A percentile compares a stretch with the other conserved stretches of the same genome.
These are phyloP conservation scores for Kuraishia molischiana DNA, from an alignment of 805 yeast species.

Conservation along the genomic window DNA sequence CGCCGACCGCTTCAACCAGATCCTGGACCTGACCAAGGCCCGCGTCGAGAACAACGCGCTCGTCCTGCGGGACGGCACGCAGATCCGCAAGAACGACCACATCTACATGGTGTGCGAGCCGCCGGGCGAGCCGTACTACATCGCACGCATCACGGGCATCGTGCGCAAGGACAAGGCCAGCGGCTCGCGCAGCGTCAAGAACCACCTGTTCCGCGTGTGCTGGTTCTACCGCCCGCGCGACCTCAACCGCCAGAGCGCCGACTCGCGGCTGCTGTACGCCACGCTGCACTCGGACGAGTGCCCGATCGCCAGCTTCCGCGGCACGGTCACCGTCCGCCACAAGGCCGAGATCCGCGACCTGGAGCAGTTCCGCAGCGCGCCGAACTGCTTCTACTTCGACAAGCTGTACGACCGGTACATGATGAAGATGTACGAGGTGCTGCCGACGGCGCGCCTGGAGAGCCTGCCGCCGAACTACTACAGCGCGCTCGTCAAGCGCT, in stretches of 20 bases:
- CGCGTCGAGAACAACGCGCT: slow-evolving; percentile 28
- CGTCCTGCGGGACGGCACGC: slow-evolving; percentile 25
- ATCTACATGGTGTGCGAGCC: slow-evolving; percentile 86
- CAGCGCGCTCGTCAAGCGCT: slow-evolving; percentile 54
- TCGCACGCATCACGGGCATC: slow-evolving; percentile 79
- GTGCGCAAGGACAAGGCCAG: slow-evolving; percentile 25
- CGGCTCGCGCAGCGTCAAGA: slow-evolving; percentile 34
- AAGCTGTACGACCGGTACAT: slow-evolving; percentile 81
- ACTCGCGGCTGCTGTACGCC: slow-evolving; percentile 70
- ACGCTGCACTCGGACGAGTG: slow-evolving; percentile 83
- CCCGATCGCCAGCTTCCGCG: slow-evolving; percentile 67
- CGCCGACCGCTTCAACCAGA: slow-evolving; percentile 30
- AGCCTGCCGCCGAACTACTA: slow-evolving; percentile 53
- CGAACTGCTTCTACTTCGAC: slow-evolving; percentile 77
- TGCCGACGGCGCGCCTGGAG: slow-evolving; percentile 49
- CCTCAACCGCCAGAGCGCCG: slow-evolving; percentile 54
- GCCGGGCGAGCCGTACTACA: slow-evolving; percentile 88
- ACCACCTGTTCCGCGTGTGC: slow-evolving; percentile 59
- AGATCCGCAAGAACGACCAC: slow-evolving; percentile 46
- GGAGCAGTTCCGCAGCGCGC: slow-evolving; percentile 41
- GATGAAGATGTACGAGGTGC: slow-evolving; percentile 69
- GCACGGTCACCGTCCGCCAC: slow-evolving; percentile 63
- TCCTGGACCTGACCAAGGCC: slow-evolving; percentile 31
- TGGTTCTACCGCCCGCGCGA: slow-evolving; percentile 92
- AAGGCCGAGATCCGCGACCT: slow-evolving; percentile 53